Evolutionary conservation across 139 green algal genomes (phyloP).

Genomic region (Medakamo hakoo): DNA sequence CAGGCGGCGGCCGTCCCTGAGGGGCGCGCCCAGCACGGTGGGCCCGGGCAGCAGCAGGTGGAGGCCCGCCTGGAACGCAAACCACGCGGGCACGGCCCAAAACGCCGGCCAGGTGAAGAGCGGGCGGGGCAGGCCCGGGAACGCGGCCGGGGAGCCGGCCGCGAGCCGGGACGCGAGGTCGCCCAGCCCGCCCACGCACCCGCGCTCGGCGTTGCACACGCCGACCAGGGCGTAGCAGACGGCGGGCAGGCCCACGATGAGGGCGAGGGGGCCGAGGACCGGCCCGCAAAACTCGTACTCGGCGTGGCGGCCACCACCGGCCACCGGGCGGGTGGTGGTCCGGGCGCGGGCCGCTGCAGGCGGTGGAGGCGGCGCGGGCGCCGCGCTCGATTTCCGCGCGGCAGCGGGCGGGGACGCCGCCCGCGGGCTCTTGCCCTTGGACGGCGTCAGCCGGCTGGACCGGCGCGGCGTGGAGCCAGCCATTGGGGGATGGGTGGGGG

Average conservation of each 20-base stretch:
- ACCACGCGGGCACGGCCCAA: constrained; percentile 38
- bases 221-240: constrained; percentile 38
- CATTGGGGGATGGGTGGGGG: too few species aligned
- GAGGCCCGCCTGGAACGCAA: constrained; percentile 36
- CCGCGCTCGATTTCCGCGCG: too few species aligned
- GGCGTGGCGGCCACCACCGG: too few species aligned
- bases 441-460: too few species aligned
- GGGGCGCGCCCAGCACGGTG: constrained; percentile 29
- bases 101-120: constrained; percentile 40
- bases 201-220: constrained; percentile 24
- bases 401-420: too few species aligned
- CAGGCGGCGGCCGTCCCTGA: constrained; percentile 38
- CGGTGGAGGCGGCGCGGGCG: too few species aligned
- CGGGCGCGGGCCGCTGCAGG: too few species aligned
- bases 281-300: constrained; percentile 57
- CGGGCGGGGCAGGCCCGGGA: constrained; percentile 8
- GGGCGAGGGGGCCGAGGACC: constrained; percentile 32
- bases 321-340: too few species aligned
- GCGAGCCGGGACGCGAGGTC: constrained; percentile 3
- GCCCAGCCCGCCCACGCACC: constrained; percentile 13
- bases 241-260: constrained; percentile 35
- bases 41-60: constrained; percentile 64
- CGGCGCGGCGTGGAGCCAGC: too few species aligned
- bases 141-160: background rate
- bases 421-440: too few species aligned